Evolutionary conservation across 352 stramenopile genomes (phyloP).

Genomic region (Pythium dissimile): DNA sequence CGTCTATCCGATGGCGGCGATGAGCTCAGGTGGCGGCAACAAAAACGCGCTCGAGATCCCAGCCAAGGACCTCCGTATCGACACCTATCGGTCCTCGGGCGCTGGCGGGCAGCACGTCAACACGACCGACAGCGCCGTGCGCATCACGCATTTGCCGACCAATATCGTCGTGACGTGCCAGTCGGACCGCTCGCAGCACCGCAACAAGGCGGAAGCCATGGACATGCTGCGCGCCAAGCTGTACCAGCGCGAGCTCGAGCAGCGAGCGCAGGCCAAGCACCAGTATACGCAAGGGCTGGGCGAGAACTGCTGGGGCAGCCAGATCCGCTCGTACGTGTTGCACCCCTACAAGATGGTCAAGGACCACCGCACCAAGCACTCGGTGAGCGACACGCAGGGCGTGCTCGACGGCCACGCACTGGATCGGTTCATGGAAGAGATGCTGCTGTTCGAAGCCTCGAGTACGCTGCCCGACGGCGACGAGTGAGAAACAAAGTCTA

Average conservation of each 20-base stretch:
- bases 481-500: neutral
- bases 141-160: constrained; percentile 94
- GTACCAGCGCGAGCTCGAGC: constrained; percentile 63
- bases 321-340: constrained; percentile 98
- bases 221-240: constrained; percentile 75
- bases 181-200: constrained; percentile 91
- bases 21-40: constrained; percentile 11
- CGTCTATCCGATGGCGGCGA: constrained; percentile 59
- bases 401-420: constrained; percentile 90
- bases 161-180: constrained; percentile 93
- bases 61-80: constrained; percentile 90
- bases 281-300: constrained; percentile 60
- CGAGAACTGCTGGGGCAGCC: constrained; percentile 74
- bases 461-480: neutral
- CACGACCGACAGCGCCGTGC: constrained; percentile 95
- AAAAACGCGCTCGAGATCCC: constrained; percentile 55
- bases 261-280: constrained; percentile 42
- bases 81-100: constrained; percentile 92
- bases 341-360: constrained; percentile 99
- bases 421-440: constrained; percentile 75
- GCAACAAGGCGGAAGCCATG: constrained; percentile 93
- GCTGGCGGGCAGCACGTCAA: constrained; percentile 97
- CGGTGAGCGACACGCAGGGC: constrained; percentile 79
- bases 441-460: constrained; percentile 45
- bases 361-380: constrained; percentile 90